phyloP scores from a whole-genome alignment of 1,139 yeast species.

The Magnusiomyces paraingens region DNA sequence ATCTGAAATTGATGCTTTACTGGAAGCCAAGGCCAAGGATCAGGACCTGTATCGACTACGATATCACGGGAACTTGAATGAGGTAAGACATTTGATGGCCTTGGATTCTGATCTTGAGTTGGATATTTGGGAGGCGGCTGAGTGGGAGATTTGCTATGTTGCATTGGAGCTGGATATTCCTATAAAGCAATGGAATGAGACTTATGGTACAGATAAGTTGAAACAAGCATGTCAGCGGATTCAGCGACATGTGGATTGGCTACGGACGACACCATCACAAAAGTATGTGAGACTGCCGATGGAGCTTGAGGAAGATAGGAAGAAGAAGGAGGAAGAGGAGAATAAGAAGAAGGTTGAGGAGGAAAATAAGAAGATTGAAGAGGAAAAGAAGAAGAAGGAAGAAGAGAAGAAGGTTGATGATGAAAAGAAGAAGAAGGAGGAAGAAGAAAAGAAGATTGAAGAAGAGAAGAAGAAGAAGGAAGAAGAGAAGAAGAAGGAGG shows the following conservation, averaged over 20 bases:
- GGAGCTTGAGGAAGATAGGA: neutral
- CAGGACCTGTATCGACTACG: slow-evolving; percentile 24
- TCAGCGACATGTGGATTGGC: slow-evolving; percentile 29
- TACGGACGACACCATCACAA: slow-evolving; percentile 11
- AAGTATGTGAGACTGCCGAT: neutral
- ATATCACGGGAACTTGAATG: neutral
- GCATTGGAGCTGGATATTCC: slow-evolving; percentile 31
- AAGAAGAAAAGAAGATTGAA: neutral
- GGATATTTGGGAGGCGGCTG: slow-evolving; percentile 55
- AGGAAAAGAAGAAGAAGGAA: neutral
- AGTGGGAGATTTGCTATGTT: slow-evolving; percentile 50
- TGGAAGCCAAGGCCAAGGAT: slow-evolving; percentile 51
- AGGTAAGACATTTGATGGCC: neutral
- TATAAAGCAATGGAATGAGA: slow-evolving; percentile 42
- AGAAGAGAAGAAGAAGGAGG: neutral
- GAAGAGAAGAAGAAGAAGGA: neutral
- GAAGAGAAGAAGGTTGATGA: neutral
- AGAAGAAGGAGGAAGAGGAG: neutral
- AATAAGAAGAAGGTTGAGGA: neutral
- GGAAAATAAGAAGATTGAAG: neutral
- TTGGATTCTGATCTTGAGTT: slow-evolving; percentile 39
- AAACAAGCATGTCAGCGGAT: slow-evolving; percentile 26
- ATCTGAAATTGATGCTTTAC: slow-evolving; percentile 14
- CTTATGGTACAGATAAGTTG: slow-evolving; percentile 43
- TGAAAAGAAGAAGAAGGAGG: neutral